Base-by-base conservation (phyloP, 179 eudicot genomes). In the Heliamphora pulchella region DNA sequence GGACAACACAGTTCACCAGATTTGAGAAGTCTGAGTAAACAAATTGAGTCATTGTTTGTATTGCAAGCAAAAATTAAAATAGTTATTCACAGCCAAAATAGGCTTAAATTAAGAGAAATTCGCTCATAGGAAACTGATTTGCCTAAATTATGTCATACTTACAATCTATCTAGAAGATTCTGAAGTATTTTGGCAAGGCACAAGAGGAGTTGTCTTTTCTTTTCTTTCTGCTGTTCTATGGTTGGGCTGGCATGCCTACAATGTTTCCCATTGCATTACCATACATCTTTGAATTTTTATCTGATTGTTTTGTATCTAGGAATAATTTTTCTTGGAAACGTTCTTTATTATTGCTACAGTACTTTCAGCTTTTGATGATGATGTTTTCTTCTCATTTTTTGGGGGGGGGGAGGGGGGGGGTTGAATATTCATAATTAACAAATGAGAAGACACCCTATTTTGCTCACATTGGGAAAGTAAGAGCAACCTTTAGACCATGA, bases 401-500 rank as follows among this genome's bases (percentile, higher is more conserved):
- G n/a, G n/a, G n/a, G n/a, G n/a, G n/a, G n/a, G n/a, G n/a, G n/a
- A n/a, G n/a, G n/a, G n/a, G n/a, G n/a, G n/a, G n/a, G n/a, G n/a
- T n/a, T n/a, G n/a, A n/a, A n/a, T n/a, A n/a, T n/a, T n/a, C n/a
- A n/a, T n/a, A 18, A 74, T 22, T 10, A 9, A 58, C 51, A 8
- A 43, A 15, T 46, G 7, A 46, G 18, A 61, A 77, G 54, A 63
- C 11, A 5, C 22, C n/a, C 18, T 20, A 65, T 72, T 63, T 53
- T 77, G 13, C 80, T 50, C 72, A 64, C 48, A 48, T 64, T 5
- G 72, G 9, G 79, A 31, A 77, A 75, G 53, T 57, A 13, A 39
- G 31, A 7, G 48, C 14, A 50, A 50, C 64, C 22, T 50, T 77
- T 15, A 31, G 18, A 20, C 54, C 6, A 46, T 15, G 1, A 22